These are phyloP conservation scores for Psilocybe cyanescens DNA, from an alignment of 768 basidiomycete genomes.

Conservation along the genomic window DNA sequence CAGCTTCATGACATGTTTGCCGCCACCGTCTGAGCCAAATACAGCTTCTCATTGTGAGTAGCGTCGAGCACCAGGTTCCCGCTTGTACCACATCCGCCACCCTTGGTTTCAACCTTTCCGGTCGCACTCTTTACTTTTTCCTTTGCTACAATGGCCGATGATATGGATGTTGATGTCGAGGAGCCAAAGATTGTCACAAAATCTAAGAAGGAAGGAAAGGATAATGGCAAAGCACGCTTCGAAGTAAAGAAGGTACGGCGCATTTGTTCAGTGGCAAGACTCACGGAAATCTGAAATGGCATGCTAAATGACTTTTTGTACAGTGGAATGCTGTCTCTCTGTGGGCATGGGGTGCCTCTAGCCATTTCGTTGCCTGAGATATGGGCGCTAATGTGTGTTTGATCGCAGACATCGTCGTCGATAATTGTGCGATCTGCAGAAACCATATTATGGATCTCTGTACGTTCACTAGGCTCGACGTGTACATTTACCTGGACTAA, in stretches of 20 bases:
- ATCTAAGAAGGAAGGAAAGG: conserved; percentile 59
- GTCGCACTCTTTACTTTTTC: not conserved
- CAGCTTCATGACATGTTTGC: too few relatives aligned
- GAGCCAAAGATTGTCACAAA: conserved; percentile 41
- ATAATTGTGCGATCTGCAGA: conserved; percentile 99
- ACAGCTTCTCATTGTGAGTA: not conserved
- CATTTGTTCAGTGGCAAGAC: not conserved
- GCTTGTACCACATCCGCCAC: not conserved
- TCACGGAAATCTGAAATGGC: not conserved
- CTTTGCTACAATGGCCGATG: conserved; percentile 43
- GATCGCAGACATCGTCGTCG: conserved; percentile 89
- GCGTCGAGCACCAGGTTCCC: not conserved
- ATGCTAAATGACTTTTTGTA: not conserved
- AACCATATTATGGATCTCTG: conserved; percentile 99
- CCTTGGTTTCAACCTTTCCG: not conserved
- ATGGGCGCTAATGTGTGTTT: conserved; percentile 16
- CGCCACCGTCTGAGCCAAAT: too few relatives aligned
- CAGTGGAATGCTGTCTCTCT: conserved; percentile 99
- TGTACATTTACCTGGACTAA: not conserved
- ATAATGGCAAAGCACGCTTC: conserved; percentile 77
- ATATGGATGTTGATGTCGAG: conserved; percentile 64
- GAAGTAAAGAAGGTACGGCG: conserved; percentile 95
- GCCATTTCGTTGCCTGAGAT: conserved; percentile 1
- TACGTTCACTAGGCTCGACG: conserved; percentile 40
- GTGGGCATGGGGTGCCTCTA: conserved; percentile 95